Percentiles rank a stretch among this genome's conserved stretches.
Evolutionary conservation across 371 early-diverging fungal species (phyloP).

Genomic region (Mucor piriformis): DNA sequence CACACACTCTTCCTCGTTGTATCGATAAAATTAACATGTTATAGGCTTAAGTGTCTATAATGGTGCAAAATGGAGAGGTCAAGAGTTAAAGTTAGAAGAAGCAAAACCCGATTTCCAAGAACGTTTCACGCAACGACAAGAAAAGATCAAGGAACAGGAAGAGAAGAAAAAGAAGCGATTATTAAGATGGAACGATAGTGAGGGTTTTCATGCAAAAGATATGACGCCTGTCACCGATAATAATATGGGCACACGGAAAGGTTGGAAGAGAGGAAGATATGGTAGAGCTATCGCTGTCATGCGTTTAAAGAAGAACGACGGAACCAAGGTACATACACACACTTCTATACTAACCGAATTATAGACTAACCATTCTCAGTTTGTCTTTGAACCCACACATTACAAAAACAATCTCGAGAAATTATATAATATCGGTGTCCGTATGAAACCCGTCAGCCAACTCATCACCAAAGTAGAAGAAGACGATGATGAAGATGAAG

Average conservation of each 20-base stretch:
- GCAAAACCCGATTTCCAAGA: conserved; percentile 76
- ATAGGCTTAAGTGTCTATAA: conserved; percentile 66
- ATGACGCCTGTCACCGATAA: conserved; percentile 76
- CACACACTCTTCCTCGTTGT: too few species aligned
- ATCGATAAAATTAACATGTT: too few species aligned
- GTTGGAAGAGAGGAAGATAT: conserved; percentile 81
- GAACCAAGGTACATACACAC: conserved; percentile 50
- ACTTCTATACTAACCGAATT: conserved; percentile 12
- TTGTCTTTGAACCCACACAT: conserved; percentile 74
- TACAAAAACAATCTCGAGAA: conserved; percentile 75
- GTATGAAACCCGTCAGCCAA: conserved; percentile 44
- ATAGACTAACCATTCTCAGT: conserved; percentile 24
- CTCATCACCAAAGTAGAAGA: conserved; percentile 32
- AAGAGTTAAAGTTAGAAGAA: conserved; percentile 72
- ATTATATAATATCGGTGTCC: conserved; percentile 54
- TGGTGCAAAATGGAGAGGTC: conserved; percentile 90
- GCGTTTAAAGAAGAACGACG: conserved; percentile 56
- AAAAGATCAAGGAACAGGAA: conserved; percentile 26
- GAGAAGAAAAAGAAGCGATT: conserved; percentile 38
- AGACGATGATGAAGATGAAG: conserved; percentile 12
- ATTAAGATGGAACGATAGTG: conserved; percentile 32
- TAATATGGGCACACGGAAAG: conserved; percentile 62
- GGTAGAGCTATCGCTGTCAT: conserved; percentile 79
- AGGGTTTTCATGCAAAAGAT: conserved; percentile 58
- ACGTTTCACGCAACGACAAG: conserved; percentile 32